Conservation (phyloP, 176 grass and related monocot species). For the Secale cereale region DNA sequence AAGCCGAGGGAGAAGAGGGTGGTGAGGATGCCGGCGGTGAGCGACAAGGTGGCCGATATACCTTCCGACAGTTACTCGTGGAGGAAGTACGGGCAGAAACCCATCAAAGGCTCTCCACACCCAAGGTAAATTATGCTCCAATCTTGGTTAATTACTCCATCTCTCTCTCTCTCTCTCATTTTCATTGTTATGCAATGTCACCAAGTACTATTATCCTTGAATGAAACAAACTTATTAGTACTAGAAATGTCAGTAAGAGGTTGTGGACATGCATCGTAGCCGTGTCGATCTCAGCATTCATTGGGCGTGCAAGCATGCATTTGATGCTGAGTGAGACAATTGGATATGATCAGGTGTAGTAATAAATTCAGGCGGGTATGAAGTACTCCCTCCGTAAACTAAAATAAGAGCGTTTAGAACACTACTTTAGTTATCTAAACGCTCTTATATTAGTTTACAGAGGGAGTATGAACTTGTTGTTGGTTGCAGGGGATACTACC, state of each 20-base stretch:
- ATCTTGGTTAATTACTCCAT: not conserved
- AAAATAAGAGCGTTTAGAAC: no score
- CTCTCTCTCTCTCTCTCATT: not conserved
- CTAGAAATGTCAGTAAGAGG: not conserved
- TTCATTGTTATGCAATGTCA: not conserved
- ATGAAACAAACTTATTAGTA: not conserved
- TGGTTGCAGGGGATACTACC: slow-evolving; percentile 71
- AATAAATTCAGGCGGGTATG: not conserved
- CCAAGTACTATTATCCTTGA: not conserved
- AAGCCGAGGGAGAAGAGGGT: slow-evolving; percentile 87
- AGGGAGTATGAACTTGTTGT: not conserved
- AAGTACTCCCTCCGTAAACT: no score
- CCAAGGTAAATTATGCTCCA: slow-evolving; percentile 44
- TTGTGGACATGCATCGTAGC: not conserved
- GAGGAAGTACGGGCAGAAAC: slow-evolving; percentile 99
- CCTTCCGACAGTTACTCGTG: slow-evolving; percentile 78
- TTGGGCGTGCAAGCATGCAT: not conserved
- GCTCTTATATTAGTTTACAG: no score
- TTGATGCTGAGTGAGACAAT: not conserved
- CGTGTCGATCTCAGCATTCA: not conserved
- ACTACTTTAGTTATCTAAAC: no score
- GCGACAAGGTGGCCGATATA: slow-evolving; percentile 84
- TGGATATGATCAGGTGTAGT: not conserved
- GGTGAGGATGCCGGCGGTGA: slow-evolving; percentile 72
- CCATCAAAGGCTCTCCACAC: slow-evolving; percentile 95